A percentile compares a stretch with the other conserved stretches of the same genome.
These are phyloP conservation scores for Monosporozyma servazzii DNA, from an alignment of 805 yeast species.

Conservation along the genomic window DNA sequence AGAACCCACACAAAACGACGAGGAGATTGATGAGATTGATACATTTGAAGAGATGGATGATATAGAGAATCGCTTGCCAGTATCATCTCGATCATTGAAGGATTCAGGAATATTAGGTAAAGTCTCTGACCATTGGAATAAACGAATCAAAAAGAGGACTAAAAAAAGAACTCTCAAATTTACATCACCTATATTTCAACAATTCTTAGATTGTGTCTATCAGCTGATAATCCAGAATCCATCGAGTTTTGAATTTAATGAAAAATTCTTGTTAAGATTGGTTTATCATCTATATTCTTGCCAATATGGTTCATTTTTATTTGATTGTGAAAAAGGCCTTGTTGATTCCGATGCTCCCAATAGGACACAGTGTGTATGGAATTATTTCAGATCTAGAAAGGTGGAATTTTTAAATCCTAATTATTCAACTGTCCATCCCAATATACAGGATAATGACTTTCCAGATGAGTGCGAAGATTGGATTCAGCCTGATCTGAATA, in stretches of 20 bases:
- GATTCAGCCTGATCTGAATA: constrained; percentile 41
- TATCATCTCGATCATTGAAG: neutral
- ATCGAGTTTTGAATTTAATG: constrained; percentile 71
- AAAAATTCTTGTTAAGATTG: constrained; percentile 72
- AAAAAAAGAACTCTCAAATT: constrained; percentile 37
- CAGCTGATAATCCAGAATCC: constrained; percentile 72
- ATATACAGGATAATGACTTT: constrained; percentile 3
- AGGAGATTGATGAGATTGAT: neutral
- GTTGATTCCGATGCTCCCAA: constrained; percentile 33
- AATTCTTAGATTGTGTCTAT: constrained; percentile 81
- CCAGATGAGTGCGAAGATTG: constrained; percentile 25
- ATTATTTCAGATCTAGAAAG: constrained; percentile 72
- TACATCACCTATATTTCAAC: constrained; percentile 90
- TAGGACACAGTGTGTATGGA: constrained; percentile 81
- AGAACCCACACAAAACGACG: no score
- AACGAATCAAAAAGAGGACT: neutral
- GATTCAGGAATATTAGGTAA: neutral
- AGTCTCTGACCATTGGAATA: neutral
- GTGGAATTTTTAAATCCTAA: constrained; percentile 54
- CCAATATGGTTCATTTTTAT: constrained; percentile 86
- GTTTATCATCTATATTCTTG: constrained; percentile 86
- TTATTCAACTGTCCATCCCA: constrained; percentile 24
- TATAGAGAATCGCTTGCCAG: neutral
- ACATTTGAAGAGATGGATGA: constrained; percentile 2
- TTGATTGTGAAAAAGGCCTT: constrained; percentile 63